Base-by-base conservation (phyloP, 1,139 yeast species). In the Entelexis paramagnoliae region DNA sequence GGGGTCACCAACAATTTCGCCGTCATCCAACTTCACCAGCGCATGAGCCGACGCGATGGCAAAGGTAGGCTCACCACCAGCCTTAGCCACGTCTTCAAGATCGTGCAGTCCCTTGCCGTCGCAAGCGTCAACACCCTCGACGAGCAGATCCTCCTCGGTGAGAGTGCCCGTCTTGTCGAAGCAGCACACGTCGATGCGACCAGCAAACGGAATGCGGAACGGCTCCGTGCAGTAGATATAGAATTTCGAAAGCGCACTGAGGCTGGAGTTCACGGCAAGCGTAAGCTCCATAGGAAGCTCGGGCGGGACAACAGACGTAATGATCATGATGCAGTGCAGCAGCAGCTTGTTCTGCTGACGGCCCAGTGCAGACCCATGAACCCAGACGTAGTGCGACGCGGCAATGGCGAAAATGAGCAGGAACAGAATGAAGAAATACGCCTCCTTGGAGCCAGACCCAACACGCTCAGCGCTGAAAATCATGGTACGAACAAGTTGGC, bases 261-360 rank as follows among this genome's bases (percentile, higher is more conserved):
- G 75, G 10, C 97, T 89, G 43, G 87, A 76, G 69, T 91, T 91
- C 42, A 91, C 98, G 55, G 98, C 98, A 89, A 91, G 83, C 30
- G 98, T 91, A 63, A 91, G 78, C 73, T 91, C 98, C 98, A 91
- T 93, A 50, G 99, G 99, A 61, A 91, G 77, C 71, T 91, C 99
- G 50, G 99, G 98, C 42, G 99, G 99, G 43, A 91, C 99, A 60
- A 91, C 99, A 47, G 97, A 89, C 20, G 99, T 91, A 61, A 91
- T 78, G 62, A 91, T 93, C 65, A 91, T 79, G 60, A 91, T 84
- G 81, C 98, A 93, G 70, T 91, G 97, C 66, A 91, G 77, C 60
- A 91, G 82, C 66, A 91, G 78, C 71, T 91, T 91, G 52, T 95
- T 85, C 68, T 91, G 95, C 62, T 86, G 79, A 72, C 98, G 83